phyloP scores from a whole-genome alignment of 257 asterid genomes.

The Paraleonurus japonicus region DNA sequence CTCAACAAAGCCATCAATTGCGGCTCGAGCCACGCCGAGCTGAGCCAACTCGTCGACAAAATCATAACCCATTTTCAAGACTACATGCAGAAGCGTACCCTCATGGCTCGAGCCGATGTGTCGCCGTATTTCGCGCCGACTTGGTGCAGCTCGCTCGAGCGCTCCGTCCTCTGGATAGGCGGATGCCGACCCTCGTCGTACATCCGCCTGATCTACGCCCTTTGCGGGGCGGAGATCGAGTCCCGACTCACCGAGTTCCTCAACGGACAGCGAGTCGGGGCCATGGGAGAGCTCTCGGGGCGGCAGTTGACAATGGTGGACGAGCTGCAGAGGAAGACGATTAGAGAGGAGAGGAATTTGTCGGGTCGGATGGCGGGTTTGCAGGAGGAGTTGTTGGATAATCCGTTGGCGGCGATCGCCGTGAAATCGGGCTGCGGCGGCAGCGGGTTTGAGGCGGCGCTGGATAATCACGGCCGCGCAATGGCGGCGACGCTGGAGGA shows the following conservation, averaged over 20 bases:
- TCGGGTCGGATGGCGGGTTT: constrained; percentile 30
- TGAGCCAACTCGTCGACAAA: constrained; percentile 32
- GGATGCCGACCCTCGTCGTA: constrained; percentile 59
- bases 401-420: constrained; percentile 35
- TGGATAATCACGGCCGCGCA: constrained; percentile 31
- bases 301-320: constrained; percentile 37
- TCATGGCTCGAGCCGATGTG: constrained; percentile 32
- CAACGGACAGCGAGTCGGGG: constrained; percentile 28
- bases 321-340: constrained; percentile 36
- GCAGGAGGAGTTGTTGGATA: constrained; percentile 48
- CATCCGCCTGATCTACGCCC: constrained; percentile 43
- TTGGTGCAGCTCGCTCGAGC: constrained; percentile 52
- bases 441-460: constrained; percentile 25
- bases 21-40: constrained; percentile 12
- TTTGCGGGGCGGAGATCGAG: constrained; percentile 42
- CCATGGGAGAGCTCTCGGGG: constrained; percentile 32
- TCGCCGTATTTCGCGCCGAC: constrained; percentile 48
- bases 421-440: neutral
- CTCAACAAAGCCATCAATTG: constrained; percentile 29
- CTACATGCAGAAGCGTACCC: constrained; percentile 30
- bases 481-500: constrained; percentile 40
- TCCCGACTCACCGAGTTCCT: constrained; percentile 34
- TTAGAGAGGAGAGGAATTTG: constrained; percentile 37
- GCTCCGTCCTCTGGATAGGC: constrained; percentile 56
- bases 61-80: constrained; percentile 31